Evolutionary conservation across 352 stramenopile species (phyloP), one percentile per base, ranked within the genome.

Genomic region (Stephanocyclus meneghinianus): DNA sequence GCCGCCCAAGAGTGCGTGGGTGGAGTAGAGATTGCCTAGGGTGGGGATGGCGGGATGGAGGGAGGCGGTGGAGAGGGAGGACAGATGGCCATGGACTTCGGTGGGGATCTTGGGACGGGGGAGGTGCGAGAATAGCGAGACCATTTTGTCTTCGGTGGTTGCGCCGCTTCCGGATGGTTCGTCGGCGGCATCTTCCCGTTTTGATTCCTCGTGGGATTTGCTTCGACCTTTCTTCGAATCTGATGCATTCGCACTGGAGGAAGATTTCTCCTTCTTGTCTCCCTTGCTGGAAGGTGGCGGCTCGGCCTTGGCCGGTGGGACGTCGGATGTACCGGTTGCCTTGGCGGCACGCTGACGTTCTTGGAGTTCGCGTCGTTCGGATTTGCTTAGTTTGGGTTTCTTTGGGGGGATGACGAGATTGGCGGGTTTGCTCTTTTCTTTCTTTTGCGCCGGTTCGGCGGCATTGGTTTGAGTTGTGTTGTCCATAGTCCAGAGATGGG

Each of bases 1-100:
- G 13, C 94, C 91, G 16, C 96, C 96, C 0, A 91, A 80, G 56
- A 98, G 95, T 66, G 93, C 90, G 29, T 94, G 94, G 29, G 95
- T 92, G 0, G 95, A 95, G 83, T 98, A 98, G 74, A 97, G 92
- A 21, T 97, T 87, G 6, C 96, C 96, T 1, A 98, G 87, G 32
- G 93, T 91, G 9, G 97, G 81, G 16, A 98, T 94, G 6, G 94
- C 90, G 1, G 96, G 90, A 81, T 98, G 95, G 7, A 98, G 73
- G 13, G 65, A 32, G 50, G 68, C 57, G 32, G 56, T 47, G 9
- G 48, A 53, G 45, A 67, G 48, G 42, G 67, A 61, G 2, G 57
- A 73, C 45, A 73, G 16, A 30, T 78, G 70, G 55, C 57, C 16
- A 40, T 78, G 55, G 29, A 75, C 29, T 35, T 78, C 70, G 29